Conservation (phyloP, 164 flowering plant species). For the Berberis thunbergii region DNA sequence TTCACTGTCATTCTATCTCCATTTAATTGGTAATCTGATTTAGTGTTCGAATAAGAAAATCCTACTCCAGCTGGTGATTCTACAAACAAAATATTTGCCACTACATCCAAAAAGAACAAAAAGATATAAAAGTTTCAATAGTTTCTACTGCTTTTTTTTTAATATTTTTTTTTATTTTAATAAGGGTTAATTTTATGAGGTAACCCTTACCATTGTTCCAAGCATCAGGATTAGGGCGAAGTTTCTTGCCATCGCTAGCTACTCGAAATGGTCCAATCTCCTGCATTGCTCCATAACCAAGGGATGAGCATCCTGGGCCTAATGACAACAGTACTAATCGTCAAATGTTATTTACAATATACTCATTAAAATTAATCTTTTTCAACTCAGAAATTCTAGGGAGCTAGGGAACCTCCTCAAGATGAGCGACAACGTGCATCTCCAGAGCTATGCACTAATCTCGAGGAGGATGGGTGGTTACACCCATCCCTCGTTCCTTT, state of each 20-base stretch:
- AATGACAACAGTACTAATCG: neutral
- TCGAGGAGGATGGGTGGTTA: too few species aligned
- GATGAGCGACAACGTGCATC: accelerated
- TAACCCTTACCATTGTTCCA: conserved; percentile 61
- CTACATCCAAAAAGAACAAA: conserved; percentile 25
- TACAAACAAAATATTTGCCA: conserved; percentile 64
- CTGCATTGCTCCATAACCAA: conserved; percentile 70
- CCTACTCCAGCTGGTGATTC: conserved; percentile 87
- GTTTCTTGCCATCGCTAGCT: conserved; percentile 53
- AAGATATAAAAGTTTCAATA: too few species aligned
- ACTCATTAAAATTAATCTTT: neutral
- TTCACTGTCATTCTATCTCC: conserved; percentile 60
- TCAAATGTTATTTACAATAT: too few species aligned
- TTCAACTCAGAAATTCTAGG: neutral
- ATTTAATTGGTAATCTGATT: conserved; percentile 40
- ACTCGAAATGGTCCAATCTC: conserved; percentile 81
- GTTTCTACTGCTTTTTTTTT: neutral
- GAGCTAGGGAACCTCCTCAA: neutral
- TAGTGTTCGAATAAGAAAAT: conserved; percentile 65
- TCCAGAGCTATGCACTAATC: neutral
- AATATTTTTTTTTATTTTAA: neutral
- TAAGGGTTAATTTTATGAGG: neutral
- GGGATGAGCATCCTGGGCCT: conserved; percentile 89
- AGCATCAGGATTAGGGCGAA: conserved; percentile 59
- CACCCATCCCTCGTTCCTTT: too few species aligned